Conservation (phyloP, 192 early-diverging fungal species). For the Borealophlyctis nickersoniae region DNA sequence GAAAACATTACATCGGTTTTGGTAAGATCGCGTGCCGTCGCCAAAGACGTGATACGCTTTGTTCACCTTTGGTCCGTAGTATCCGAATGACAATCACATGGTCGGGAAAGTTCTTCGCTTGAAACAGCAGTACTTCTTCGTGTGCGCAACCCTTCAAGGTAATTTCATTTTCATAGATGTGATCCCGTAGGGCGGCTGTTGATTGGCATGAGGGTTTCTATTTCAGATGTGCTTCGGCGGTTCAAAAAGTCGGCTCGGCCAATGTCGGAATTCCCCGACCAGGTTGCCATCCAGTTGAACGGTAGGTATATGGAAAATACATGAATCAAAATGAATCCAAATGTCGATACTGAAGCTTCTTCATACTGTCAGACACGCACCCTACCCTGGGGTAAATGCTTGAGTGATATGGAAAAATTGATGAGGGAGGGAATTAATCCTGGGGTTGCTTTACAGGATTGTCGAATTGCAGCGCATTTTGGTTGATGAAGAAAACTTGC, state of each 20-base stretch:
- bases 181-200: too few species aligned
- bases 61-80: conserved; percentile 45
- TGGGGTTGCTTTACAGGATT: conserved; percentile 37
- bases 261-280: conserved; percentile 85
- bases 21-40: conserved; percentile 21
- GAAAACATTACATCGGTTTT: conserved; percentile 90
- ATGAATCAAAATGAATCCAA: background rate
- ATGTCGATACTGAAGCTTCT: background rate
- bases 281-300: conserved; percentile 96
- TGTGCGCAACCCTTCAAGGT: conserved; percentile 84
- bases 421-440: conserved; percentile 4
- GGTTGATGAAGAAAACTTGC: conserved; percentile 85
- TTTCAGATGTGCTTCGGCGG: conserved; percentile 70
- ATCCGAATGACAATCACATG: conserved; percentile 98
- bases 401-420: background rate
- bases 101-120: conserved; percentile 93
- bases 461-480: conserved; percentile 91
- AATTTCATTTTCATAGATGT: too few species aligned
- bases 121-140: conserved; percentile 98
- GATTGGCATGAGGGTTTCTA: conserved; percentile 7
- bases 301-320: conserved; percentile 33
- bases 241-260: conserved; percentile 86
- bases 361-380: conserved; percentile 73
- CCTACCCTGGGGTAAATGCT: conserved; percentile 73
- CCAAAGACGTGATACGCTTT: too few species aligned